These are phyloP conservation scores for Scalesia atractyloides DNA, from an alignment of 129 eudicot species.

Conservation along the genomic window DNA sequence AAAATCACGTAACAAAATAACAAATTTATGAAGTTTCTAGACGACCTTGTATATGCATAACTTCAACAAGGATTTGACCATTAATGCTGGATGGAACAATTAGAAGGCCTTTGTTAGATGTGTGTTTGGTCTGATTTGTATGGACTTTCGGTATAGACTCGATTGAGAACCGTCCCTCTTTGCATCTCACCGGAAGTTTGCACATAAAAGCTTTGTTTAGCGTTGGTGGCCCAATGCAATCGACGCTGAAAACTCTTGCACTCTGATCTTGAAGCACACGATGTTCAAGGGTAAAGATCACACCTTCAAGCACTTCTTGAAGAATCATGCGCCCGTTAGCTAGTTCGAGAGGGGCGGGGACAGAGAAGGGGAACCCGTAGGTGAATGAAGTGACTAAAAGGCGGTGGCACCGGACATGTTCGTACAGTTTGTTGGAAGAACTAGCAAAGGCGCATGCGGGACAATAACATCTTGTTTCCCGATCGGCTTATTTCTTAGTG, in stretches of 20 bases:
- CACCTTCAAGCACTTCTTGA: background rate
- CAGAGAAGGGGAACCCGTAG: background rate
- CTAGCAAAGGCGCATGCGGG: background rate
- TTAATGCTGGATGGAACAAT: too few relatives aligned
- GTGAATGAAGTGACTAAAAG: background rate
- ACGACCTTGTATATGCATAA: too few relatives aligned
- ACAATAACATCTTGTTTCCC: background rate
- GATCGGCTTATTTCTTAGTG: background rate
- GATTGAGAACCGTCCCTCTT: background rate
- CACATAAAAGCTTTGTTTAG: background rate
- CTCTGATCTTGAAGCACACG: background rate
- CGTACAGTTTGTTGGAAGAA: background rate
- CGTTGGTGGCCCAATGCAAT: constrained; percentile 3
- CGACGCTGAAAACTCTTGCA: background rate
- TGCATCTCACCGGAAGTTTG: background rate
- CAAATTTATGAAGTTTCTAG: too few relatives aligned
- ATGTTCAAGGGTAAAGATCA: background rate
- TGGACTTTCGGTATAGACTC: background rate
- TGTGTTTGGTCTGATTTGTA: background rate
- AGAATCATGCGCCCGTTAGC: background rate
- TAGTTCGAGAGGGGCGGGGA: background rate
- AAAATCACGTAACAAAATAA: too few relatives aligned
- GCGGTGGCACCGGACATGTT: background rate
- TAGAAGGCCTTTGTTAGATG: background rate
- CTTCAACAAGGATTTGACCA: too few relatives aligned